Evolutionary conservation across 176 grass and related monocot genomes (phyloP).

Genomic region (Cenchrus fungigraminus): DNA sequence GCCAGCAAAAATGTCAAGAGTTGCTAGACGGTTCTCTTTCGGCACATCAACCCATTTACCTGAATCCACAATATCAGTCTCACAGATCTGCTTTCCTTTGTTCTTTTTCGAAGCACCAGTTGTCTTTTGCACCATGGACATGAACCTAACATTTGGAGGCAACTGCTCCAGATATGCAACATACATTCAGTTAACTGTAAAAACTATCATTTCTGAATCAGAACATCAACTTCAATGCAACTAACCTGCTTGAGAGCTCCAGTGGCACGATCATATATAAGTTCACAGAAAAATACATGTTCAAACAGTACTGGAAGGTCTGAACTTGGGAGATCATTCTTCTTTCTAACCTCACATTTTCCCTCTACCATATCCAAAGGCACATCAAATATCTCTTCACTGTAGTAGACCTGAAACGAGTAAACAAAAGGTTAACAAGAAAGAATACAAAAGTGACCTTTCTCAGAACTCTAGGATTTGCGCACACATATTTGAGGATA

Average conservation of each 20-base stretch:
- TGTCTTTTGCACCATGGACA: conserved; percentile 52
- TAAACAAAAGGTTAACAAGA: conserved; percentile 50
- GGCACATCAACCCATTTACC: conserved; percentile 59
- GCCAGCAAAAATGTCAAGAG: conserved; percentile 97
- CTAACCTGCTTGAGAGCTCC: conserved; percentile 95
- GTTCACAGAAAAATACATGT: conserved; percentile 94
- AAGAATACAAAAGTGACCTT: conserved; percentile 27
- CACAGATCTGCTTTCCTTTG: conserved; percentile 89
- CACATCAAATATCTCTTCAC: conserved; percentile 80
- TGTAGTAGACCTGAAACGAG: conserved; percentile 84
- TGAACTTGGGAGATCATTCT: conserved; percentile 66
- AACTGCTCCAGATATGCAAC: conserved; percentile 61
- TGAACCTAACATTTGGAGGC: conserved; percentile 68
- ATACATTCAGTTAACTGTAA: conserved; percentile 41
- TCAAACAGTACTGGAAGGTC: conserved; percentile 74
- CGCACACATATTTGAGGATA: conserved; percentile 9
- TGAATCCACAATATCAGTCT: conserved; percentile 56
- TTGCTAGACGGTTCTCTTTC: conserved; percentile 72
- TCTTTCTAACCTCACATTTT: conserved; percentile 94
- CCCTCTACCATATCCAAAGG: conserved; percentile 84
- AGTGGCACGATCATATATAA: conserved; percentile 78
- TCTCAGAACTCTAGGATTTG: conserved; percentile 16
- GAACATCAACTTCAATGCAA: conserved; percentile 35
- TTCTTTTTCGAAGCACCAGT: conserved; percentile 62
- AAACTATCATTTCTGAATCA: conserved; percentile 37